Conservation (phyloP, 768 basidiomycete genomes). For the Asterophora lycoperdoides region DNA sequence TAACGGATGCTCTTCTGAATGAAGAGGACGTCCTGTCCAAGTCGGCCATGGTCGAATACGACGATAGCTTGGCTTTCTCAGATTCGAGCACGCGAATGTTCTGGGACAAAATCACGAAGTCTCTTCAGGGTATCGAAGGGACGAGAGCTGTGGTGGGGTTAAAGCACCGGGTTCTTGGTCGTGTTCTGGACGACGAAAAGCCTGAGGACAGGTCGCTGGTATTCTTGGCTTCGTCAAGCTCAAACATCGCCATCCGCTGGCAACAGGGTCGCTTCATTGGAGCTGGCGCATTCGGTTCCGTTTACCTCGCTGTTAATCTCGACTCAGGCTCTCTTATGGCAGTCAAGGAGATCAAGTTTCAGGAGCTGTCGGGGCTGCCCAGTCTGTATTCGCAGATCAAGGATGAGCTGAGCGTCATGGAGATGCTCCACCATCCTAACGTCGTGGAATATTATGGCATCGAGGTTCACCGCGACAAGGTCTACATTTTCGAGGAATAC, state of each 20-base stretch:
- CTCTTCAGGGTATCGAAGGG: conserved; percentile 62
- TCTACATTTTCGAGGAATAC: conserved; percentile 98
- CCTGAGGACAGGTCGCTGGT: conserved; percentile 91
- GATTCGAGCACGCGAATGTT: conserved; percentile 67
- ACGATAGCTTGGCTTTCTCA: conserved; percentile 44
- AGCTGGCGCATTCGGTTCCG: conserved; percentile 98
- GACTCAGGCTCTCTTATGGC: conserved; percentile 97
- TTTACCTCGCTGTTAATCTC: conserved; percentile 96
- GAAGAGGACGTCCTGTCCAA: conserved; percentile 49
- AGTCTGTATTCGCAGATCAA: conserved; percentile 89
- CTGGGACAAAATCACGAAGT: conserved; percentile 66
- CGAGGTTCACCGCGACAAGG: conserved; percentile 97
- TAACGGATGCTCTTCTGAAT: conserved; percentile 37
- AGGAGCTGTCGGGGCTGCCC: conserved; percentile 84
- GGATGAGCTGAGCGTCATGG: conserved; percentile 97
- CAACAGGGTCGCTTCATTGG: conserved; percentile 98
- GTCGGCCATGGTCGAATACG: conserved; percentile 30
- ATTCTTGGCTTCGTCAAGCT: conserved; percentile 92
- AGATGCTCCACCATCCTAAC: conserved; percentile 95
- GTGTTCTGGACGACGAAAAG: conserved; percentile 90
- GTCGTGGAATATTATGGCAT: conserved; percentile 99
- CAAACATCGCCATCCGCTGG: conserved; percentile 95
- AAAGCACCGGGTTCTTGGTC: conserved; percentile 78
- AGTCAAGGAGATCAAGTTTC: conserved; percentile 98
- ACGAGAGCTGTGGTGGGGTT: conserved; percentile 54